These are phyloP conservation scores for Camelina laxa DNA, from an alignment of 345 rosid genomes.

Conservation along the genomic window DNA sequence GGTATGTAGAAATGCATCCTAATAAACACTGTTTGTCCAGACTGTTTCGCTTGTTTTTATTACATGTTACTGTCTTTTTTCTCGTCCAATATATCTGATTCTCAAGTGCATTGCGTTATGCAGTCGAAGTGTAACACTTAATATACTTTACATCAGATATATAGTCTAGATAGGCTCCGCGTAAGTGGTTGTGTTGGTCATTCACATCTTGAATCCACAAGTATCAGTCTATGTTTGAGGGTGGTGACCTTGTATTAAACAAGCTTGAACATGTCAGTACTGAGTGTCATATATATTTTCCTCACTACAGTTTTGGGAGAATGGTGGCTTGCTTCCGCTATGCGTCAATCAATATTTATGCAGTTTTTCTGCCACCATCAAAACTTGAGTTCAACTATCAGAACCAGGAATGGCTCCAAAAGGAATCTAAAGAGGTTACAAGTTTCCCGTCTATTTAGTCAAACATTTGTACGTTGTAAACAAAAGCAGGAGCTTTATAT, in stretches of 20 bases:
- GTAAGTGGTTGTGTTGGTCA: constrained; percentile 12
- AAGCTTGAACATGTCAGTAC: constrained; percentile 14
- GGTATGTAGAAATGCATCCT: constrained; percentile 55
- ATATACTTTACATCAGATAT: constrained; percentile 2
- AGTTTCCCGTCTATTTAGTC: background rate
- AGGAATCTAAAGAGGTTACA: constrained; percentile 79
- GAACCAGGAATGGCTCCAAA: constrained; percentile 82
- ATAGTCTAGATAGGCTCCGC: constrained; percentile 12
- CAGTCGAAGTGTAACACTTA: constrained; percentile 6
- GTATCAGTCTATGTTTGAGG: constrained; percentile 28
- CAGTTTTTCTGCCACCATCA: constrained; percentile 82
- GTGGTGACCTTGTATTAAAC: constrained; percentile 18
- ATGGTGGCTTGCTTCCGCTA: constrained; percentile 99
- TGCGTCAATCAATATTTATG: constrained; percentile 83
- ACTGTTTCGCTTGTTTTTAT: constrained; percentile 9
- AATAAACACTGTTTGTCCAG: background rate
- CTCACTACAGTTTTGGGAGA: constrained; percentile 73
- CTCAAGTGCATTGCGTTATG: constrained; percentile 23
- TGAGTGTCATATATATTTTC: constrained; percentile 39
- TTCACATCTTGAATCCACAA: constrained; percentile 8
- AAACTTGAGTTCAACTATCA: constrained; percentile 79
- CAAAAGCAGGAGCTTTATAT: constrained; percentile 20
- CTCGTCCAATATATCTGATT: constrained; percentile 25
- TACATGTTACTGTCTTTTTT: background rate
- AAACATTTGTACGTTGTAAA: background rate